phyloP scores from a whole-genome alignment of 1,284 basidiomycete species.

The Phlebopus sp. region DNA sequence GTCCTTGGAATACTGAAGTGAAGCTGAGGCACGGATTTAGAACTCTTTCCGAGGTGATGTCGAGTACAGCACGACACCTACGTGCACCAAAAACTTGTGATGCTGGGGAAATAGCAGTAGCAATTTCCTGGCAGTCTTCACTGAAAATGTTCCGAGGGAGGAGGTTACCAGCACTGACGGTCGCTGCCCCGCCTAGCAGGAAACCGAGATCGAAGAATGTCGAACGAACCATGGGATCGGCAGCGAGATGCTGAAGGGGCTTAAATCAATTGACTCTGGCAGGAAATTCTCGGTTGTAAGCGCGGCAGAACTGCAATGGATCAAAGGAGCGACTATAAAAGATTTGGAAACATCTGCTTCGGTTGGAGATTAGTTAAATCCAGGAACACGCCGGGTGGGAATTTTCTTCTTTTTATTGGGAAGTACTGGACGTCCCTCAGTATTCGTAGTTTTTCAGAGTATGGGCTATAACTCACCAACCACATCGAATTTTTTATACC shows the following conservation, averaged over 20 bases:
- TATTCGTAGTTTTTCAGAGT: too few species aligned
- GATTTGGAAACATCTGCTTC: too few species aligned
- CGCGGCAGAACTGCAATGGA: too few species aligned
- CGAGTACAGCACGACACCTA: constrained; percentile 9
- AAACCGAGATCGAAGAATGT: background rate
- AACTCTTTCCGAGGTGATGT: too few species aligned
- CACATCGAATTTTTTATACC: too few species aligned
- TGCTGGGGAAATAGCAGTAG: constrained; percentile 12
- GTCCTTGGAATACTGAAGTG: constrained; percentile 34
- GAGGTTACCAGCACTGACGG: background rate
- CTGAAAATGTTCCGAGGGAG: background rate
- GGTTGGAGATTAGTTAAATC: too few species aligned
- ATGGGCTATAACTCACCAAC: too few species aligned
- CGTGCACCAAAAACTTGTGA: constrained; percentile 28
- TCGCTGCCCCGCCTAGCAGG: background rate
- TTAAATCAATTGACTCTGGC: background rate
- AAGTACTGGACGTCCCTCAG: too few species aligned
- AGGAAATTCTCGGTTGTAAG: too few species aligned
- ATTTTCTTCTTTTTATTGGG: too few species aligned
- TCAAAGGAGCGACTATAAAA: too few species aligned
- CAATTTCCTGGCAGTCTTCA: constrained; percentile 6
- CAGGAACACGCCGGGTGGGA: too few species aligned
- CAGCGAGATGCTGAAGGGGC: background rate
- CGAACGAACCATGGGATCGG: background rate
- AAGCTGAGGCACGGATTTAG: constrained; percentile 5